Evolutionary conservation across 2,329 filamentous ascomycete species (phyloP), one percentile per base, ranked within the genome.

Genomic region (Cercospora nicotianae): DNA sequence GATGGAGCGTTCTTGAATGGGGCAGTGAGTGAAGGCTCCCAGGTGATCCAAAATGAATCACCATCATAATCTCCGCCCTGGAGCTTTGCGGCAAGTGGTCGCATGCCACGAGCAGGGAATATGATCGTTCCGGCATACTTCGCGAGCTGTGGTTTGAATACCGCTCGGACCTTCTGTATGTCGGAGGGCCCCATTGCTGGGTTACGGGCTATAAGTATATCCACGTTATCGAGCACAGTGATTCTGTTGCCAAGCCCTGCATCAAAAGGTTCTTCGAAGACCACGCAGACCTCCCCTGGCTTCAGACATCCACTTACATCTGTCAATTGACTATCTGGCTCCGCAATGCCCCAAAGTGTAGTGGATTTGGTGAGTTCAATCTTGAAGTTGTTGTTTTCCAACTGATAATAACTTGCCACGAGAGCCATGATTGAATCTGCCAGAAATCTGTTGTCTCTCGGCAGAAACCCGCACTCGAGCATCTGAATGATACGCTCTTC

Each of bases 61-160:
- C 92, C 92, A 71, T 94, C 91, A 69, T 93, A 94, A 74, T 94
- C 92, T 0, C 92, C 92, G 0, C 92, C 92, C 1, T 91, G 92
- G 0, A 94, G 81, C 73, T 89, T 89, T 8, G 87, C 86, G 0
- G 91, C 92, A 0, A 93, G 82, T 0, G 91, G 87, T 0, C 79
- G 80, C 28, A 84, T 75, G 0, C 91, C 91, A 67, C 85, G 86
- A 0, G 82, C 83, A 0, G 91, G 84, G 72, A 98, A 97, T 0
- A 97, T 85, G 13, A 95, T 84, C 1, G 97, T 89, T 72, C 97
- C 90, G 68, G 90, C 90, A 0, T 97, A 79, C 2, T 87, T 86
- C 3, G 89, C 86, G 0, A 94, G 80, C 51, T 88, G 83, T 0
- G 84, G 83, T n/a, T 83, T 83, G 72, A 80, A 84, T 0, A 86